Evolutionary conservation across 2,329 filamentous ascomycete species (phyloP).

Genomic region (Escovopsis weberi): DNA sequence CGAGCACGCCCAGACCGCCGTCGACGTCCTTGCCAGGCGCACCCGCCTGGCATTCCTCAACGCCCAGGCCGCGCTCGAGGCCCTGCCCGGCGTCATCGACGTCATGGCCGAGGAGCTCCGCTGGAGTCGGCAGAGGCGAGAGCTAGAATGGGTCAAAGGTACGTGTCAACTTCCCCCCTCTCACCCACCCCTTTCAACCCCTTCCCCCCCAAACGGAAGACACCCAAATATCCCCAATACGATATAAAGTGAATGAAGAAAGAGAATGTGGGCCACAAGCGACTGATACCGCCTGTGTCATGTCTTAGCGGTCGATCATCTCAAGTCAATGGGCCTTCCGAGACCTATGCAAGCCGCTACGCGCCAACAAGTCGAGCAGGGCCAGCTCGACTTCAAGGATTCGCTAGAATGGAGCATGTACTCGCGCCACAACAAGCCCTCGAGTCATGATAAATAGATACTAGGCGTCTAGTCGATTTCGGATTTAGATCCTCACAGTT

Average conservation of each 20-base stretch:
- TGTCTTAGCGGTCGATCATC: constrained; percentile 38
- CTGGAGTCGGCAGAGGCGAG: constrained; percentile 61
- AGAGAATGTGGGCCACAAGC: too few relatives aligned
- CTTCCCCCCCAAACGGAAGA: too few relatives aligned
- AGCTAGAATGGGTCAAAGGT: constrained; percentile 68
- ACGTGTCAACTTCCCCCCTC: constrained; percentile 12
- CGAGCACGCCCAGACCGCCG: constrained; percentile 83
- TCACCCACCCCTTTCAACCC: constrained; percentile 9
- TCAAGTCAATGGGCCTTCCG: constrained; percentile 53
- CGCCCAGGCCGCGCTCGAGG: constrained; percentile 77
- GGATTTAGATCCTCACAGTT: too few relatives aligned
- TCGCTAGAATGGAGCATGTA: constrained; percentile 48
- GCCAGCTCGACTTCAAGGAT: constrained; percentile 42
- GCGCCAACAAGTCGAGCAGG: constrained; percentile 44
- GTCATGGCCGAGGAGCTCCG: constrained; percentile 74
- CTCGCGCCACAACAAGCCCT: constrained; percentile 41
- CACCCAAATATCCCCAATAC: too few relatives aligned
- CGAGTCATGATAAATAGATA: constrained; percentile 12
- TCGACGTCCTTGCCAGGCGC: constrained; percentile 73
- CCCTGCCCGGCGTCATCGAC: constrained; percentile 73
- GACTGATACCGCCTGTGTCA: background rate
- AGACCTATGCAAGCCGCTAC: constrained; percentile 43
- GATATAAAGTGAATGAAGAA: too few relatives aligned
- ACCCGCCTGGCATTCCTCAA: constrained; percentile 83
- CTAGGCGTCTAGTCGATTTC: too few relatives aligned